phyloP scores from a whole-genome alignment of 2,329 filamentous ascomycete genomes.

The Ophiocordyceps sinensis region DNA sequence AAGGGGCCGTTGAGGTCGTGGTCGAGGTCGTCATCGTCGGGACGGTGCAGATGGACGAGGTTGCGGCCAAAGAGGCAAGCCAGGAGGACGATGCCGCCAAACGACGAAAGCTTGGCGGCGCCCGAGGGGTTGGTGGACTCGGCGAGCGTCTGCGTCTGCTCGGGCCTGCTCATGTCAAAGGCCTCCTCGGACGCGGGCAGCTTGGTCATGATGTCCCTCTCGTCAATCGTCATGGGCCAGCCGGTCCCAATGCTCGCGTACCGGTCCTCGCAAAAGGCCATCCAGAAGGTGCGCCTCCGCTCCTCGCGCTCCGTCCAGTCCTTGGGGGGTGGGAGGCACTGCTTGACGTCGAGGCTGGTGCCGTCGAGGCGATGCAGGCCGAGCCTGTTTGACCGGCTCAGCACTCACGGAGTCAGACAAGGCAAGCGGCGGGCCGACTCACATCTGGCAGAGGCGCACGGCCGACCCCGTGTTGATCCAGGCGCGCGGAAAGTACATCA shows the following conservation, averaged over 20 bases:
- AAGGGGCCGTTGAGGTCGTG: conserved; percentile 84
- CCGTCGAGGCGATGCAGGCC: conserved; percentile 81
- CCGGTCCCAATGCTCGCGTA: conserved; percentile 94
- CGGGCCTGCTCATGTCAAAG: conserved; percentile 65
- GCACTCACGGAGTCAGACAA: neutral
- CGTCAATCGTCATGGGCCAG: conserved; percentile 91
- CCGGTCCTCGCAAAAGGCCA: conserved; percentile 78
- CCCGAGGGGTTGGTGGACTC: conserved; percentile 59
- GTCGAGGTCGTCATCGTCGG: conserved; percentile 66
- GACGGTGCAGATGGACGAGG: conserved; percentile 78
- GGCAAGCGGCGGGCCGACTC: conserved; percentile 11
- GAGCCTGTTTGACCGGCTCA: conserved; percentile 49
- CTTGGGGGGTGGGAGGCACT: conserved; percentile 69
- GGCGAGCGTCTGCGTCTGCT: conserved; percentile 54
- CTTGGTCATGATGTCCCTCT: conserved; percentile 78
- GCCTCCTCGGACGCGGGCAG: conserved; percentile 75
- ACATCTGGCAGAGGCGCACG: conserved; percentile 75
- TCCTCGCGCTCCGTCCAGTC: conserved; percentile 96
- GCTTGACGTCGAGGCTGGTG: conserved; percentile 73
- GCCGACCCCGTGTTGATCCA: conserved; percentile 85
- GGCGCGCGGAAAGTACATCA: conserved; percentile 92
- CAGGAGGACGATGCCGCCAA: conserved; percentile 69
- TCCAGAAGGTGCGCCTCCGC: conserved; percentile 84
- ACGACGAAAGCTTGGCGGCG: conserved; percentile 59
- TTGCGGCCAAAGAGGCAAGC: conserved; percentile 87